phyloP scores from a whole-genome alignment of 495 filamentous ascomycete species.

The Friedmanniomyces simplex region DNA sequence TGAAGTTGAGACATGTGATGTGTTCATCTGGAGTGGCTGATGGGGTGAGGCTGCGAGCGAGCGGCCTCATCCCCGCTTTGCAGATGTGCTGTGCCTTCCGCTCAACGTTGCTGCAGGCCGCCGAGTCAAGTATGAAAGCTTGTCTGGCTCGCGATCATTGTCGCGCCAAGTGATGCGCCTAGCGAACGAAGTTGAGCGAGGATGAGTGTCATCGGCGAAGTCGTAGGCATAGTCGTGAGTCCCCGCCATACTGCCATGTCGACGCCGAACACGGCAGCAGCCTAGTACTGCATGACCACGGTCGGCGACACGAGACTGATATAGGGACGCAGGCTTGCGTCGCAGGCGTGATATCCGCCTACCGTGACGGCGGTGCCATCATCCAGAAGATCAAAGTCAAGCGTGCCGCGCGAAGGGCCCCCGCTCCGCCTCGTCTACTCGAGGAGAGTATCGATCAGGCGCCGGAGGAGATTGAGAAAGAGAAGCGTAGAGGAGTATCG shows the following conservation, averaged over 20 bases:
- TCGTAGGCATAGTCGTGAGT: constrained; percentile 14
- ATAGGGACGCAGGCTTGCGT: constrained; percentile 14
- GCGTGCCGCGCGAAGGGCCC: constrained; percentile 8
- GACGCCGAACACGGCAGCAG: not conserved
- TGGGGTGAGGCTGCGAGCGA: not conserved
- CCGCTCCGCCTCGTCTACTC: constrained; percentile 14
- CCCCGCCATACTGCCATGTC: not conserved
- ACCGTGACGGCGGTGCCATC: constrained; percentile 13
- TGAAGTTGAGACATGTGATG: too few relatives aligned
- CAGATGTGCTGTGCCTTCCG: not conserved
- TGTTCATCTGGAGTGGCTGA: too few relatives aligned
- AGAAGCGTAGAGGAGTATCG: constrained; percentile 11
- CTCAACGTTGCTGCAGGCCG: not conserved
- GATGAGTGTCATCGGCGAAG: constrained; percentile 5
- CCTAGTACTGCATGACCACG: not conserved
- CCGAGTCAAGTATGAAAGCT: not conserved
- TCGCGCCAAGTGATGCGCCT: not conserved
- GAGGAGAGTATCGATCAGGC: constrained; percentile 11
- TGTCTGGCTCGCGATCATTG: not conserved
- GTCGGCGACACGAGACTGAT: not conserved
- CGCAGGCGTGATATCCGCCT: constrained; percentile 11
- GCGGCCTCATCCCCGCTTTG: not conserved
- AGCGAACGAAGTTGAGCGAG: not conserved
- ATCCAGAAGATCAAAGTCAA: constrained; percentile 12
- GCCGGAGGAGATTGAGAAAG: constrained; percentile 14